Evolutionary conservation across 2,329 filamentous ascomycete species (phyloP).

Genomic region (Fusarium albosuccineum): DNA sequence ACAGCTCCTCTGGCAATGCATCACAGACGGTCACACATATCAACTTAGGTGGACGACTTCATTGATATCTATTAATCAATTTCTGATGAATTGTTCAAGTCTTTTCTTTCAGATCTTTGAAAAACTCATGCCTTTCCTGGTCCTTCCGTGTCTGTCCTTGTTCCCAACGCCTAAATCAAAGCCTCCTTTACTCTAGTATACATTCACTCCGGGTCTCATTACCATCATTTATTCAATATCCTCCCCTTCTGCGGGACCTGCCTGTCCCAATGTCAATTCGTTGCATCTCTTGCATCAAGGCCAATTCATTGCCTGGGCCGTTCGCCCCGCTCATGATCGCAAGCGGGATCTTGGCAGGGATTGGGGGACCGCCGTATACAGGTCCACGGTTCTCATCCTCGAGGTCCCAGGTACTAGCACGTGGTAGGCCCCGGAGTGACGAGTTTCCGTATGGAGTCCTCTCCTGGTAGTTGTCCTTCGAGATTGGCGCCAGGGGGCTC

Average conservation of each 20-base stretch:
- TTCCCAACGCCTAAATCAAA: constrained; percentile 37
- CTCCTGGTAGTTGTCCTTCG: constrained; percentile 65
- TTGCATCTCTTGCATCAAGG: constrained; percentile 79
- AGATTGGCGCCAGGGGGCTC: constrained; percentile 66
- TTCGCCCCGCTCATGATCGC: constrained; percentile 62
- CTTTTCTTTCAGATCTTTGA: constrained; percentile 1
- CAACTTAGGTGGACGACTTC: neutral
- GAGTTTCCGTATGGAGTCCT: constrained; percentile 51
- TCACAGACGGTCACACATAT: neutral
- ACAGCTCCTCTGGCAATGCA: no score
- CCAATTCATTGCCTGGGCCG: constrained; percentile 63
- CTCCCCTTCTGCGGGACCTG: constrained; percentile 65
- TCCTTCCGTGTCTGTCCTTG: constrained; percentile 18
- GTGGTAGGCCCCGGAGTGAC: constrained; percentile 54
- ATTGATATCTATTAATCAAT: constrained; percentile 18
- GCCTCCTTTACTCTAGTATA: constrained; percentile 37
- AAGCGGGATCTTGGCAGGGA: constrained; percentile 79
- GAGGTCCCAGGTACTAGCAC: constrained; percentile 66
- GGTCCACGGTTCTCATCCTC: constrained; percentile 65
- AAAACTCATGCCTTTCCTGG: constrained; percentile 30
- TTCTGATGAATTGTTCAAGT: constrained; percentile 18
- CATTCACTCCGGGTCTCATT: constrained; percentile 39
- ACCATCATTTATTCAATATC: constrained; percentile 51
- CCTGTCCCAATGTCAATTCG: constrained; percentile 75
- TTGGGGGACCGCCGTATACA: constrained; percentile 64